Evolutionary conservation across 2,329 filamentous ascomycete species (phyloP), one percentile per base, ranked within the genome.

Genomic region (Lecanosticta acicola): DNA sequence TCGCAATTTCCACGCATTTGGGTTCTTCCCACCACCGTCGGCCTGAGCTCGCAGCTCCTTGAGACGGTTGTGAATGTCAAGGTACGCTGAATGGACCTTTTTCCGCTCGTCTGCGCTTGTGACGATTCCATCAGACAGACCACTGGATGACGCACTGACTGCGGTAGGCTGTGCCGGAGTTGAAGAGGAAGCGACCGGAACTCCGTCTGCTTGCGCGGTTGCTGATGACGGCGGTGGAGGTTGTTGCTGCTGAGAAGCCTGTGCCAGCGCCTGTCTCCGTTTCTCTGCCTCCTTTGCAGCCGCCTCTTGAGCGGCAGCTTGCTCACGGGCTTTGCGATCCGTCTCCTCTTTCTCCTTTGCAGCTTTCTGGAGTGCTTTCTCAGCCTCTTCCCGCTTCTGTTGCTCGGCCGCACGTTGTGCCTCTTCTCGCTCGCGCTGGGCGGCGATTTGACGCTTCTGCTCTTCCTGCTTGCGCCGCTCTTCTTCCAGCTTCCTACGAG

Each of bases 31-130:
- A 3, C 73, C 73, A 55, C 82, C 73, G 3, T 74, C 67, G 2
- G 62, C 59, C 29, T 76, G 73, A 48, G 78, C 63, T 11, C 79
- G 71, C 54, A 81, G 65, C 5, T 69, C 60, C 60, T 83, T 94
- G 18, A 94, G 72, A 33, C 78, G 79, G 49, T 18, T 21, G 39
- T 55, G 50, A 9, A 50, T 35, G 14, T 37, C 39, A 10, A 49
- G 39, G 32, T 56, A 57, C 17, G 34, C 43, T 20, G 50, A 35
- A 29, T 55, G 45, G 9, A 51, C 42, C 13, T 40, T 26, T 19
- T 41, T 9, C 3, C 51, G 46, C 20, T 51, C 46, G 13, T 39
- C 32, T 16, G 29, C 20, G 13, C 39, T 42, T 16, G 46, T 42
- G 13, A 39, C 43, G n/a, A 51, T 19, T 10, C 40, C 48, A 16